phyloP scores from a whole-genome alignment of 2,329 filamentous ascomycete genomes.

The Talaromyces sp. region DNA sequence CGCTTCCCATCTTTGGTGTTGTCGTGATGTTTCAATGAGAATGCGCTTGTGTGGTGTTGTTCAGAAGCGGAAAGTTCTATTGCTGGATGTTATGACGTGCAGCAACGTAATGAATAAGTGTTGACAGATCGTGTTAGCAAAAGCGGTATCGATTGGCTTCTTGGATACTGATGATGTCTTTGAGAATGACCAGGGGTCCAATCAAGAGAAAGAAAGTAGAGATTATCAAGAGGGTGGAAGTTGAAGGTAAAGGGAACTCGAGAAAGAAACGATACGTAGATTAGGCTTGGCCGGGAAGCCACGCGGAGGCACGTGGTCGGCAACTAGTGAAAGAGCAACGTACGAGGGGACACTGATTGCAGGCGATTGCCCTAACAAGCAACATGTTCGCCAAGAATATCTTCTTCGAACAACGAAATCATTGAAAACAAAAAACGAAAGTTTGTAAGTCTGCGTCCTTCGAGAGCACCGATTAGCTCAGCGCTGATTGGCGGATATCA shows the following conservation, averaged over 20 bases:
- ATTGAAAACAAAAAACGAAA: neutral
- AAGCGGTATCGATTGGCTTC: neutral
- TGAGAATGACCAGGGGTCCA: neutral
- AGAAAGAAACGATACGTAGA: neutral
- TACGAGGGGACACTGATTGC: neutral
- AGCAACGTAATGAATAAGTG: neutral
- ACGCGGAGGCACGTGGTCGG: conserved; percentile 10
- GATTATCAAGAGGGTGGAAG: neutral
- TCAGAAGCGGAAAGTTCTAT: neutral
- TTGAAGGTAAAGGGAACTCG: neutral
- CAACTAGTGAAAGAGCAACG: neutral
- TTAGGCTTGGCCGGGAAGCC: conserved; percentile 10
- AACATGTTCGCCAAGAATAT: neutral
- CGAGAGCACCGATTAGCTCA: neutral
- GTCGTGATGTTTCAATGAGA: neutral
- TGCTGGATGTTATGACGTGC: neutral
- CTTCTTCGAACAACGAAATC: no score
- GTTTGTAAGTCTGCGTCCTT: no score
- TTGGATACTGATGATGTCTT: neutral
- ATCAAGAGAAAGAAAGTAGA: neutral
- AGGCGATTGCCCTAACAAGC: neutral
- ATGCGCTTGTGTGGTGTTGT: neutral
- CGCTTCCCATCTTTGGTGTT: conserved; percentile 67
- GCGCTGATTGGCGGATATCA: conserved; percentile 3
- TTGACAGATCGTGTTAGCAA: neutral